Conservation (phyloP, 495 filamentous ascomycete species). For the Paragyromitra xinjiangensis region DNA sequence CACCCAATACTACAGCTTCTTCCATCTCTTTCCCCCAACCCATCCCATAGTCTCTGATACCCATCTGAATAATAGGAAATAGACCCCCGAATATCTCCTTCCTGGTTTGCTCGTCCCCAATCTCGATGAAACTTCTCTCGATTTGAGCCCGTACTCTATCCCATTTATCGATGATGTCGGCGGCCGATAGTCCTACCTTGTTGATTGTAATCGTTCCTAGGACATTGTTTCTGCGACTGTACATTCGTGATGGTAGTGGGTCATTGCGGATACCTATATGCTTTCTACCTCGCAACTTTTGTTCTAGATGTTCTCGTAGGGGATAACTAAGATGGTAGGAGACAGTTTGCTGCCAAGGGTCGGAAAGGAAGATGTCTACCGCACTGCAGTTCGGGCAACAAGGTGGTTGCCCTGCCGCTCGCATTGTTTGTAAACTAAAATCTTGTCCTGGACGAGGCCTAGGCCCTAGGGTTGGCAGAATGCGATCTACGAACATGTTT, state of each 20-base stretch:
- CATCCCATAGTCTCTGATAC: conserved; percentile 29
- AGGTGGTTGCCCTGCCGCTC: neutral
- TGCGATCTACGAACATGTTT: conserved; percentile 18
- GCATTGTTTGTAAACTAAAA: conserved; percentile 10
- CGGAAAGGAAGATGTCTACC: conserved; percentile 24
- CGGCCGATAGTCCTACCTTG: conserved; percentile 24
- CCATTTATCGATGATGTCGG: conserved; percentile 18
- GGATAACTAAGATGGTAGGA: conserved; percentile 9
- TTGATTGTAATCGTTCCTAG: conserved; percentile 24
- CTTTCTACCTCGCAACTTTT: conserved; percentile 7
- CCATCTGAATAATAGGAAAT: conserved; percentile 34
- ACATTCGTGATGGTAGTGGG: conserved; percentile 17
- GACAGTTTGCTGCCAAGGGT: conserved; percentile 26
- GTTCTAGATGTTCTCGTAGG: conserved; percentile 24
- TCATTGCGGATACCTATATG: conserved; percentile 22
- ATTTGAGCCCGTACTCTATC: conserved; percentile 25
- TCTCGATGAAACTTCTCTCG: conserved; percentile 18
- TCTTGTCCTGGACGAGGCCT: conserved; percentile 19
- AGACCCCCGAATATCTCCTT: conserved; percentile 22
- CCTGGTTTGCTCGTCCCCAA: conserved; percentile 20
- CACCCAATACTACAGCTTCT: conserved; percentile 18
- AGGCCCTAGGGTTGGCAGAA: conserved; percentile 30
- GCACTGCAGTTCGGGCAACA: conserved; percentile 19
- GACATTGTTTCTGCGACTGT: conserved; percentile 1
- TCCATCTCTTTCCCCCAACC: conserved; percentile 38